Conservation (phyloP, 306 rosid genomes). For the Carpinus fangiana region DNA sequence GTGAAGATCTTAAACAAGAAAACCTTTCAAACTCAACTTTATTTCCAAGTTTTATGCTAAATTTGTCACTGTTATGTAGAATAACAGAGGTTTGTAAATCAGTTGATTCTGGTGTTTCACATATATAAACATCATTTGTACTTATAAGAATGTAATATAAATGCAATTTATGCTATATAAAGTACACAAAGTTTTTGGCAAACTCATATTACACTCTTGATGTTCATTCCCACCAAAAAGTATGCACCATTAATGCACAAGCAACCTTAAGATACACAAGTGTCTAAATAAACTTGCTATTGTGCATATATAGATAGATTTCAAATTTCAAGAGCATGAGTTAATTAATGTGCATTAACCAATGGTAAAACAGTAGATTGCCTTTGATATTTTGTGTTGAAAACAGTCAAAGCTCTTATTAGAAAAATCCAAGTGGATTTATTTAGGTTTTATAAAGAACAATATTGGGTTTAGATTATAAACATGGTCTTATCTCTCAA, state of each 20-base stretch:
- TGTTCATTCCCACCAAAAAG: not conserved
- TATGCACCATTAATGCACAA: not conserved
- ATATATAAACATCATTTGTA: not conserved
- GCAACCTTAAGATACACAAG: not conserved
- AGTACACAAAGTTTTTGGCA: not conserved
- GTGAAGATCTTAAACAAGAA: not conserved
- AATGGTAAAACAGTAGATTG: not conserved
- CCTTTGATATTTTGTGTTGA: not conserved
- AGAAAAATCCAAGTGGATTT: conserved; percentile 1
- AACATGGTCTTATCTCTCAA: not conserved
- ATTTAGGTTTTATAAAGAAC: not conserved
- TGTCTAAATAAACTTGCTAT: not conserved
- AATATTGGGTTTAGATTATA: not conserved
- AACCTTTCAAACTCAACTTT: not conserved
- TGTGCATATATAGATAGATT: not conserved
- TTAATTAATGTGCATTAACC: not conserved
- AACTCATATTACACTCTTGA: not conserved
- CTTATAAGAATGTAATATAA: not conserved
- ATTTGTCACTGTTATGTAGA: not conserved
- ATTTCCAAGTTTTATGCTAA: not conserved
- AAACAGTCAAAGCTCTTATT: not conserved
- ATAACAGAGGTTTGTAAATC: not conserved
- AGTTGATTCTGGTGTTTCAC: not conserved
- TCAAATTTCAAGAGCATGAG: not conserved
- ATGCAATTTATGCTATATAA: not conserved